Evolutionary conservation across 805 yeast species (phyloP).

Genomic region (Saccharomycopsis malanga): DNA sequence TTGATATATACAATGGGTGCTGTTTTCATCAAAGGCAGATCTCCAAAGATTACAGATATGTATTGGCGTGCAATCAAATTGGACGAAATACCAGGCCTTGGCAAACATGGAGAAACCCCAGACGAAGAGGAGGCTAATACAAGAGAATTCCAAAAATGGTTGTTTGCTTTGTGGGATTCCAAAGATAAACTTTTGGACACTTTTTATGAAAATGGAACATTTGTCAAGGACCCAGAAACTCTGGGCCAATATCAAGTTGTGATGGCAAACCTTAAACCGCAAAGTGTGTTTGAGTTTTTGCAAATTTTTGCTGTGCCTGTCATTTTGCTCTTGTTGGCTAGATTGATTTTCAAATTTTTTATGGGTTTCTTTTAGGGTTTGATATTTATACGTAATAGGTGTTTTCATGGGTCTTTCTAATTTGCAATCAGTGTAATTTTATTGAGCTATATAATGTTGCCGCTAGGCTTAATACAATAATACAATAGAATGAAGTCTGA

Average conservation of each 20-base stretch:
- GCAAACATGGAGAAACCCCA: conserved; percentile 39
- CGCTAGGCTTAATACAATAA: too few species aligned
- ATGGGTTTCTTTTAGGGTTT: background rate
- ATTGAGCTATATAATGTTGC: too few species aligned
- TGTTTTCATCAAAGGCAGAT: conserved; percentile 60
- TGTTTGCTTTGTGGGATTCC: conserved; percentile 61
- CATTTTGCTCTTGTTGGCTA: conserved; percentile 8
- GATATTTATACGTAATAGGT: too few species aligned
- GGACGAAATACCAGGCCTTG: conserved; percentile 55
- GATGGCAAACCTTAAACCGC: conserved; percentile 14
- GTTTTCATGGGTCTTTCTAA: too few species aligned
- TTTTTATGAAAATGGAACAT: conserved; percentile 51
- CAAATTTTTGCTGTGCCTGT: conserved; percentile 16
- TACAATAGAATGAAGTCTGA: too few species aligned
- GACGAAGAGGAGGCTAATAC: conserved; percentile 31
- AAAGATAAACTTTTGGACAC: conserved; percentile 69
- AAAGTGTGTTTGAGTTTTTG: conserved; percentile 4
- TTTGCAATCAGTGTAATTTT: too few species aligned
- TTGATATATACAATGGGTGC: conserved; percentile 58
- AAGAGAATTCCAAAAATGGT: conserved; percentile 64
- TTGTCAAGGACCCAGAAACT: conserved; percentile 23
- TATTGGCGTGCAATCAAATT: conserved; percentile 54
- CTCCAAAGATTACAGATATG: conserved; percentile 61
- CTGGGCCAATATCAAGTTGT: conserved; percentile 10
- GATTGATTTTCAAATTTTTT: conserved; percentile 6